A percentile compares a stretch with the other conserved stretches of the same genome.
These are phyloP conservation scores for Acanthamoeba lenticulata DNA, from an alignment of 208 protist species.

Conservation along the genomic window DNA sequence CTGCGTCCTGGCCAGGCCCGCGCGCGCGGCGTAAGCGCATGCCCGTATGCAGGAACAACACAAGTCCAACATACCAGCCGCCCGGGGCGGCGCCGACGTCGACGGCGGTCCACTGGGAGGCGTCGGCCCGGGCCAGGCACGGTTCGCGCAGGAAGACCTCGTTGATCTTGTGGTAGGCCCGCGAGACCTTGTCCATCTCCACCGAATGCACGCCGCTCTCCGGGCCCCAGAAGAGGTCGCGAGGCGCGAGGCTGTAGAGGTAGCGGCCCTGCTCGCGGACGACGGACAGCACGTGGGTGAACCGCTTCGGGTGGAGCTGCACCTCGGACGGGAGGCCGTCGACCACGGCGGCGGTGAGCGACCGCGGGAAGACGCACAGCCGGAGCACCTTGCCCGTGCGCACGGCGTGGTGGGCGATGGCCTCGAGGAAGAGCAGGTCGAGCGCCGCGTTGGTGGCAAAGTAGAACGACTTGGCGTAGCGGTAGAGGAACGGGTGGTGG, in stretches of 20 bases:
- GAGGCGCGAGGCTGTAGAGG: not conserved
- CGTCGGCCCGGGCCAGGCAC: not conserved
- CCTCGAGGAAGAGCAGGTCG: not conserved
- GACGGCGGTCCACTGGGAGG: not conserved
- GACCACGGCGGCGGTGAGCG: not conserved
- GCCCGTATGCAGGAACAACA: not conserved
- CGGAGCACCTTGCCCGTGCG: not conserved
- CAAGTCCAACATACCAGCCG: not conserved
- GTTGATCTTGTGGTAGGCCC: not conserved
- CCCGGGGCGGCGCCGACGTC: not conserved
- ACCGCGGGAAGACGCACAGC: not conserved
- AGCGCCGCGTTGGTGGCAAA: not conserved
- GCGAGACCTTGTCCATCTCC: not conserved
- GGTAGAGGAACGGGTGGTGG: constrained; percentile 11
- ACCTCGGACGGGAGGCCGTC: not conserved
- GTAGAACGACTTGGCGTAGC: constrained; percentile 24
- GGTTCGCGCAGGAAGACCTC: not conserved
- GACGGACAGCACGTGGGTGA: constrained; percentile 2
- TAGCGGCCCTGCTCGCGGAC: not conserved
- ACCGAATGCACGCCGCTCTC: not conserved
- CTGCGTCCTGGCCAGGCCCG: not conserved
- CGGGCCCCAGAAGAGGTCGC: not conserved
- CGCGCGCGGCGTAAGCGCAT: not conserved
- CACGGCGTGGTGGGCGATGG: not conserved
- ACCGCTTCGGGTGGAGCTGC: not conserved